These are phyloP conservation scores for Aurantiochytrium sp. DNA, from an alignment of 108 stramenopile genomes.

Conservation along the genomic window DNA sequence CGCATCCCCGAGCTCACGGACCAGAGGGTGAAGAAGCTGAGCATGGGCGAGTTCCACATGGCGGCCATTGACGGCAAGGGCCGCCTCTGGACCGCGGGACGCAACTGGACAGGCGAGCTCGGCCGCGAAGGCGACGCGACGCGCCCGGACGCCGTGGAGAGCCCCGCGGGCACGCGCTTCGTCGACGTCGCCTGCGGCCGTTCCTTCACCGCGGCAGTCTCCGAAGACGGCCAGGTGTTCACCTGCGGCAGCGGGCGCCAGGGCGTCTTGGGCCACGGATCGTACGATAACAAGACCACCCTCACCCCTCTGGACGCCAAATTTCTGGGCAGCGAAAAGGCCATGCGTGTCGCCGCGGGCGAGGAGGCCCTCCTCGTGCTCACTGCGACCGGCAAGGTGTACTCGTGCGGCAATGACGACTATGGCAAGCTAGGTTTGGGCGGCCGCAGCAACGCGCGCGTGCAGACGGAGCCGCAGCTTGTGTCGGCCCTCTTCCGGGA, in stretches of 20 bases:
- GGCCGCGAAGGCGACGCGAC: background rate
- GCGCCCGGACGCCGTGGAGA: background rate
- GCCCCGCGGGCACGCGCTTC: background rate
- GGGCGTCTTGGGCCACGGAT: background rate
- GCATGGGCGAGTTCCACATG: background rate
- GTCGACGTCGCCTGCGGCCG: slow-evolving; percentile 5
- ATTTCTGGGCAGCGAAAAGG: background rate
- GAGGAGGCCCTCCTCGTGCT: background rate
- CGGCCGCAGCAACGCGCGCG: background rate
- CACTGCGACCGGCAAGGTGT: background rate
- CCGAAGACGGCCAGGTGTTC: background rate
- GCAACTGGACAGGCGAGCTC: slow-evolving; percentile 9
- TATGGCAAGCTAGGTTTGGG: slow-evolving; percentile 4
- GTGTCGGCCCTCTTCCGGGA: background rate
- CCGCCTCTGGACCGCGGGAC: slow-evolving; percentile 23
- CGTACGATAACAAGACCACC: background rate
- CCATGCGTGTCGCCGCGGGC: background rate
- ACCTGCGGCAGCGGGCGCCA: background rate
- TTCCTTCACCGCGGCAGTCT: background rate
- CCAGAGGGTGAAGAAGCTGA: background rate
- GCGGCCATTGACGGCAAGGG: background rate
- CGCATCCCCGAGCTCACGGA: background rate
- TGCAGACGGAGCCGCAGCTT: background rate
- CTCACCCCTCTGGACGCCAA: background rate
- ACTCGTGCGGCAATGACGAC: background rate